Evolutionary conservation across 345 rosid genomes (phyloP).

Genomic region (Gossypium stocksii): DNA sequence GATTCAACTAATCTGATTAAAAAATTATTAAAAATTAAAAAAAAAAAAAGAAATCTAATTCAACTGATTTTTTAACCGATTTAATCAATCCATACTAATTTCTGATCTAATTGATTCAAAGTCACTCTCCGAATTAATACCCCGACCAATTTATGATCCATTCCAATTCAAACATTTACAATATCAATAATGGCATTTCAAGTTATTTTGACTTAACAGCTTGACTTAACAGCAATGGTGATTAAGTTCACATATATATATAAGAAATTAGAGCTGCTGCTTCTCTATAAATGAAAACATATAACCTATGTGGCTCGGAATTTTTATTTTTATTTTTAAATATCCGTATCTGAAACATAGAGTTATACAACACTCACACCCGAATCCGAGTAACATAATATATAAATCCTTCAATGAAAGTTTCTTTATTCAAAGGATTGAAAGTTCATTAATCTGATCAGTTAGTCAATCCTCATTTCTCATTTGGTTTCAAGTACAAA

Average conservation of each 20-base stretch:
- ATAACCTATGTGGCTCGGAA: too few species aligned
- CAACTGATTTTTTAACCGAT: fast-evolving
- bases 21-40: too few species aligned
- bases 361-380: too few species aligned
- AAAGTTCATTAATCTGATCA: not conserved
- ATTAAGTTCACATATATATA: not conserved
- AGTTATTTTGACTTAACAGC: not conserved
- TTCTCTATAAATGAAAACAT: not conserved
- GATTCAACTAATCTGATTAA: too few species aligned
- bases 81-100: fast-evolving
- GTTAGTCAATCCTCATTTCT: not conserved
- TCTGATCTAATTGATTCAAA: too few species aligned
- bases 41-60: too few species aligned
- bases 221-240: not conserved
- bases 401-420: not conserved
- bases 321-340: not conserved
- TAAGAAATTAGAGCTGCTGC: not conserved
- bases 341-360: not conserved
- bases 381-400: too few species aligned
- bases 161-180: too few species aligned
- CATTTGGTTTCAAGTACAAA: slow-evolving; percentile 34
- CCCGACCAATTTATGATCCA: too few species aligned
- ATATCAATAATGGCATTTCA: not conserved
- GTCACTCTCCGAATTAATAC: too few species aligned
- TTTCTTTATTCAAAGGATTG: not conserved